These are phyloP conservation scores for Solanum megistacrolobum DNA, from an alignment of 257 asterid species.

Conservation along the genomic window DNA sequence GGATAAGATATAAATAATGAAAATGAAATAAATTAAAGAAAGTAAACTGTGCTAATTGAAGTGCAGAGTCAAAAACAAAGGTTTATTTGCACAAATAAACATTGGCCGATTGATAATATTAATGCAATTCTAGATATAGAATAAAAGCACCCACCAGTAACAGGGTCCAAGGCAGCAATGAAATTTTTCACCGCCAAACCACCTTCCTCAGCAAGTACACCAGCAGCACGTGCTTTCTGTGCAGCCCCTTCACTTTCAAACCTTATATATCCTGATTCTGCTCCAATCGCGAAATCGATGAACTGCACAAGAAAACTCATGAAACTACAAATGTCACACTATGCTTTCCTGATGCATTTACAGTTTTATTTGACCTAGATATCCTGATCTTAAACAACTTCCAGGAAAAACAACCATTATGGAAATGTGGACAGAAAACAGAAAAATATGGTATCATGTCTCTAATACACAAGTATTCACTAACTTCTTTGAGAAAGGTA, in stretches of 20 bases:
- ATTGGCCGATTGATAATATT: background rate
- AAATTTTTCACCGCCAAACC: constrained; percentile 78
- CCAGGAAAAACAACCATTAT: background rate
- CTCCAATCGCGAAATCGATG: constrained; percentile 69
- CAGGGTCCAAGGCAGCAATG: constrained; percentile 68
- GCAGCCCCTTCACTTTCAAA: constrained; percentile 75
- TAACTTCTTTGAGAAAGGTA: background rate
- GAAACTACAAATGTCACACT: background rate
- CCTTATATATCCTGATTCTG: constrained; percentile 69
- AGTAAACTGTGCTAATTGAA: background rate
- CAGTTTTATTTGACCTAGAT: background rate
- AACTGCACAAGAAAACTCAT: constrained; percentile 32
- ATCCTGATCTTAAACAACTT: background rate
- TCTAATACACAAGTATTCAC: background rate
- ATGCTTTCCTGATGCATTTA: background rate
- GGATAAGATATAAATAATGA: background rate
- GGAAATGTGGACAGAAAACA: background rate
- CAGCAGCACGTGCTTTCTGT: constrained; percentile 91
- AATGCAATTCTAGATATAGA: background rate
- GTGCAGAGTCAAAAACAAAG: background rate
- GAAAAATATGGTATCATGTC: background rate
- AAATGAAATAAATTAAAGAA: background rate
- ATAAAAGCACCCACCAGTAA: constrained; percentile 46
- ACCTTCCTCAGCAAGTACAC: constrained; percentile 75
- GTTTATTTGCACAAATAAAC: background rate